Base-by-base conservation (phyloP, 495 filamentous ascomycete species). In the Hypoxylon perforatum region DNA sequence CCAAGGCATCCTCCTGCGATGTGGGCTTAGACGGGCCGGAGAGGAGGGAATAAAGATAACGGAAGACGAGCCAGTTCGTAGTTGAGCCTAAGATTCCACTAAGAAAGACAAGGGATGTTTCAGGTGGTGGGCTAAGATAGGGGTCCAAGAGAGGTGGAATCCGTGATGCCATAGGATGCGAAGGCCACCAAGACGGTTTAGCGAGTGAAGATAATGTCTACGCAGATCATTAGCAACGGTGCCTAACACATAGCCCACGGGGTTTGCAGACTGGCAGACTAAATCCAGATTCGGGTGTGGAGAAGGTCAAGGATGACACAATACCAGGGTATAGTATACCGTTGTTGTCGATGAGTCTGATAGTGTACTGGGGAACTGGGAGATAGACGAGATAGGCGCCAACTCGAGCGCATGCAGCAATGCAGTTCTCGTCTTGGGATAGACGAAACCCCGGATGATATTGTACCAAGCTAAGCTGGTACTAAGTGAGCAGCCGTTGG, bases 11-110 rank as follows among this genome's bases (percentile, higher is more conserved):
- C 38, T 55, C 25, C 48, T 30, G 46, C 63, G 45, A 14, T 51
- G 35, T 11, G 14, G 33, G 12, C 14, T 56, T 54, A 36, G 49
- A 44, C 42, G 57, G 25, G 28, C 54, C 49, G 39, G 69, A 72
- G 55, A 92, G 79, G 0, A 85, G 78, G 17, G 84, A 82, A 75
- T 86, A 81, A 1, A 94, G 76, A 75, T 85, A 88, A 33, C 89
- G 82, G 15, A 89, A 67, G 12, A 90, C 75, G 14, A 94, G 85
- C 91, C 91, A 94, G 74, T 92, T 92, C 5, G 89, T 84, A 35
- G 84, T 87, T 14, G 90, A 88, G 36, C 87, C 89, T 9, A 93
- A 81, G 10, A 92, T 86, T 19, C 87, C 87, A 2, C 91, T 93
- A 7, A 97, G 73, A 6, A 97, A 80, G 22, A 87, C 84, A 21